phyloP scores from a whole-genome alignment of 108 stramenopile species.

The Cyclostephanos tholiformis region DNA sequence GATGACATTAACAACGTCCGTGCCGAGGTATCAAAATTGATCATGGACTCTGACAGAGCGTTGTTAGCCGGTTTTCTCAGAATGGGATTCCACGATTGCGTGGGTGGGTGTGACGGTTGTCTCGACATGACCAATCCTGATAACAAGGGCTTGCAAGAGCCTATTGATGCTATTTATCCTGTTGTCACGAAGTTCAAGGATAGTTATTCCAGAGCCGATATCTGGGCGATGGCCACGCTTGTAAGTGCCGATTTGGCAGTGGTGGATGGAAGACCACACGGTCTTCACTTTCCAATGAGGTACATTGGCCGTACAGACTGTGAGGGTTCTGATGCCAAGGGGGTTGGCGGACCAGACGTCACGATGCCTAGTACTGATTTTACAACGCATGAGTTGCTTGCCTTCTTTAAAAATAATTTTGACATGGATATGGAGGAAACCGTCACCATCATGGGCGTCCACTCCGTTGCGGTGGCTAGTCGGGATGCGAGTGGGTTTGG shows the following conservation, averaged over 20 bases:
- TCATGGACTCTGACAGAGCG: conserved; percentile 3
- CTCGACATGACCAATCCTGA: conserved; percentile 53
- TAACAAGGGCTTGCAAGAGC: conserved; percentile 48
- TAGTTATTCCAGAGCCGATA: conserved; percentile 51
- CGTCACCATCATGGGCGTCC: conserved; percentile 68
- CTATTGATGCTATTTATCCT: conserved; percentile 44
- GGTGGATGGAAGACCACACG: conserved; percentile 22
- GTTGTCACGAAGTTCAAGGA: conserved; percentile 44
- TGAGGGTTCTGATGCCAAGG: conserved; percentile 22
- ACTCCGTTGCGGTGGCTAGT: conserved; percentile 48
- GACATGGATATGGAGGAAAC: conserved; percentile 48
- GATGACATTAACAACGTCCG: conserved; percentile 18
- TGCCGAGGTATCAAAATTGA: conserved; percentile 5
- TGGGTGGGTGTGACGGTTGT: conserved; percentile 64
- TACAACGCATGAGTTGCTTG: conserved; percentile 29
- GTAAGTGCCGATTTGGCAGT: conserved; percentile 49
- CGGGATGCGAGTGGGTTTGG: conserved; percentile 50
- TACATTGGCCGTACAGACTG: conserved; percentile 40
- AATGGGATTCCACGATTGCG: conserved; percentile 61
- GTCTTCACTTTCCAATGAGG: conserved; percentile 34
- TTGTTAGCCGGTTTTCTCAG: conserved; percentile 45
- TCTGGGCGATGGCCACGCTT: conserved; percentile 59
- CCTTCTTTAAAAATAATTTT: conserved; percentile 53
- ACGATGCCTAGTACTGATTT: conserved; percentile 17
- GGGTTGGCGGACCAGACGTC: conserved; percentile 34